phyloP scores from a whole-genome alignment of 208 protist genomes.

The Crithidia expoeki region DNA sequence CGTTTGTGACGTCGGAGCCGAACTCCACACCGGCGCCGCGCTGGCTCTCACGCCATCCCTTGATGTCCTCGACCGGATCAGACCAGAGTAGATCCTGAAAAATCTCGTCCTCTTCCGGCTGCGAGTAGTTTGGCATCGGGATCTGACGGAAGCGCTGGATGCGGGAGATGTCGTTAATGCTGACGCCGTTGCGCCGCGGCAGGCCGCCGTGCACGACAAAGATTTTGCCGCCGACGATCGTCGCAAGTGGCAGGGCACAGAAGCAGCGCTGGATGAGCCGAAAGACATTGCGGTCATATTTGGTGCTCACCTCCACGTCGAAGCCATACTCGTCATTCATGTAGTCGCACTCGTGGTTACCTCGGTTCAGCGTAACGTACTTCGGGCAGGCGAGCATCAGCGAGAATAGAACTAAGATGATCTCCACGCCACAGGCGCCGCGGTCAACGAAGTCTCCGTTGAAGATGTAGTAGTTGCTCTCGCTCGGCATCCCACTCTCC shows the following conservation, averaged over 20 bases:
- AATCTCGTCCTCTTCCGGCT: slow-evolving; percentile 93
- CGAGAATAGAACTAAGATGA: slow-evolving; percentile 95
- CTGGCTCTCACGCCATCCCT: slow-evolving; percentile 81
- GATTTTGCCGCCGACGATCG: slow-evolving; percentile 74
- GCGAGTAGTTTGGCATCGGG: slow-evolving; percentile 83
- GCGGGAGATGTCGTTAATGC: slow-evolving; percentile 78
- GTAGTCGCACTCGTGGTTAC: slow-evolving; percentile 96
- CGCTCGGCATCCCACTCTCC: slow-evolving; percentile 80
- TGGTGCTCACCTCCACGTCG: slow-evolving; percentile 98
- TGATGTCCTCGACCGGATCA: slow-evolving; percentile 90
- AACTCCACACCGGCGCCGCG: slow-evolving; percentile 96
- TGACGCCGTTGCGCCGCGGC: slow-evolving; percentile 75
- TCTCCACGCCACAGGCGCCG: slow-evolving; percentile 96
- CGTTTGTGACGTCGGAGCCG: slow-evolving; percentile 93
- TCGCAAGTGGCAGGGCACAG: slow-evolving; percentile 86
- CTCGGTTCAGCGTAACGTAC: slow-evolving; percentile 94
- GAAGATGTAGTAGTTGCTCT: slow-evolving; percentile 88
- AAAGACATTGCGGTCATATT: slow-evolving; percentile 95
- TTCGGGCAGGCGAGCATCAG: slow-evolving; percentile 95
- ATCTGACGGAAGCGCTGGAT: slow-evolving; percentile 91
- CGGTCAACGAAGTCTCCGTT: slow-evolving; percentile 98
- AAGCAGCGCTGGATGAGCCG: slow-evolving; percentile 89
- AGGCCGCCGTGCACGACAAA: slow-evolving; percentile 91
- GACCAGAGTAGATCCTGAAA: slow-evolving; percentile 97
- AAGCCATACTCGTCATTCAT: slow-evolving; percentile 98